A percentile compares a stretch with the other conserved stretches of the same genome.
Evolutionary conservation across 2,329 filamentous ascomycete genomes (phyloP).

Genomic region (Xylariaceae sp.): DNA sequence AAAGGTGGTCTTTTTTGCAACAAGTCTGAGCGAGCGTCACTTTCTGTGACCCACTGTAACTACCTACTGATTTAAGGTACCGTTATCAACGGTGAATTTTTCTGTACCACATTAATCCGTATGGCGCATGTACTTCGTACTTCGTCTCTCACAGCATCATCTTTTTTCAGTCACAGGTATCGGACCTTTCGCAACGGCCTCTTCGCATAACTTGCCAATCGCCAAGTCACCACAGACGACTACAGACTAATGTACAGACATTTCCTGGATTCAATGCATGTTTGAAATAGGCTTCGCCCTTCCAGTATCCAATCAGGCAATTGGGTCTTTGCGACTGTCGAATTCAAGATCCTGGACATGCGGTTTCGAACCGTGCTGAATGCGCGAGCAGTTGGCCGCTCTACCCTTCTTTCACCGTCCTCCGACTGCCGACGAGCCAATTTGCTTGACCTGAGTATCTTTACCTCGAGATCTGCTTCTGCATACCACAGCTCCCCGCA

Average conservation of each 20-base stretch:
- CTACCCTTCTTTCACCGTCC: constrained; percentile 35
- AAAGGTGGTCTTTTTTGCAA: no score
- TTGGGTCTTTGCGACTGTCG: constrained; percentile 28
- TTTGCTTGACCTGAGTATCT: constrained; percentile 32
- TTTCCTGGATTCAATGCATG: constrained; percentile 15
- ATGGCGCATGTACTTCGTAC: not conserved
- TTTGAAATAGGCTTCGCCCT: constrained; percentile 8
- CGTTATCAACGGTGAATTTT: no score
- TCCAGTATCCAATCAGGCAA: constrained; percentile 22
- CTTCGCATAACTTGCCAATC: not conserved
- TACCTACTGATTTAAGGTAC: no score
- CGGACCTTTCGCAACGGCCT: constrained; percentile 1
- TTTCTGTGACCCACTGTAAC: no score
- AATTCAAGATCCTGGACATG: constrained; percentile 36
- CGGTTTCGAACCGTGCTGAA: constrained; percentile 47
- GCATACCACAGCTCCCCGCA: constrained; percentile 42
- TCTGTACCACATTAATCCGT: no score
- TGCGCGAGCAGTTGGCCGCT: constrained; percentile 33
- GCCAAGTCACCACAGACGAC: no score
- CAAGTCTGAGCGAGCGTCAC: no score
- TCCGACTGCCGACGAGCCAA: constrained; percentile 35
- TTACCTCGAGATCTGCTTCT: constrained; percentile 28
- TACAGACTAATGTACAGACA: no score
- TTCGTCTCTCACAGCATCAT: not conserved
- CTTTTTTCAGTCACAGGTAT: not conserved